Evolutionary conservation across 176 grass and related monocot species (phyloP), one percentile per base, ranked within the genome.

Genomic region (Otatea glauca): DNA sequence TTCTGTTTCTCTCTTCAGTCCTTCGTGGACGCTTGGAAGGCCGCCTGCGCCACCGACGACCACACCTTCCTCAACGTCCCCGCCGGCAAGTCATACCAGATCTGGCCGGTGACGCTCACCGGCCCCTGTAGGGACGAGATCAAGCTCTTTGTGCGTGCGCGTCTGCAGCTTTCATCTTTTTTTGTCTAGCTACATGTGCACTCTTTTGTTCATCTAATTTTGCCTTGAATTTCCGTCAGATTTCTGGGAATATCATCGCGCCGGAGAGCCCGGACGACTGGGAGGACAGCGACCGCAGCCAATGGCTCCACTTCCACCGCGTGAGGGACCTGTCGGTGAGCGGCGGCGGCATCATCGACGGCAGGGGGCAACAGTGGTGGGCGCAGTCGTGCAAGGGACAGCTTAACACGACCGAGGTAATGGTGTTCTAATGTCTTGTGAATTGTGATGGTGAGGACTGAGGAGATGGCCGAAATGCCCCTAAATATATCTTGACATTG

Each of bases 281-380:
- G 91, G 63, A 6, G 5, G 35, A 39, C 3, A 8, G 9, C 38
- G 54, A 82, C 32, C 13, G 24, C 24, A 41, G 75, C 43, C 44
- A 83, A 29, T 97, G 87, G 92, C 77, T 92, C 34, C 89, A 87
- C 50, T 93, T 88, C 66, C 4, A 73, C 75, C 74, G 79, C 70
- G 85, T 91, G 23, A 49, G 48, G 4, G 27, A 84, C 39, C 84
- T 97, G 21, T 56, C 48, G 4, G 15, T 97, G 14, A 81, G 61
- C 63, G 90, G 94, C 44, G 81, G 86, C 45, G 94, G 94, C 81
- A 86, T 85, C 61, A 81, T 97, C 55, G 78, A 97, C 68, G 94
- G 86, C 68, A 81, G 75, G 76, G 94, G 94, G 11, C 72, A 83
- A 9, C 55, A 75, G 41, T 94, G 95, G 95, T 97, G 95, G 92